These are phyloP conservation scores for Trichoderma oligosporum DNA, from an alignment of 2,329 filamentous ascomycete species.

Conservation along the genomic window DNA sequence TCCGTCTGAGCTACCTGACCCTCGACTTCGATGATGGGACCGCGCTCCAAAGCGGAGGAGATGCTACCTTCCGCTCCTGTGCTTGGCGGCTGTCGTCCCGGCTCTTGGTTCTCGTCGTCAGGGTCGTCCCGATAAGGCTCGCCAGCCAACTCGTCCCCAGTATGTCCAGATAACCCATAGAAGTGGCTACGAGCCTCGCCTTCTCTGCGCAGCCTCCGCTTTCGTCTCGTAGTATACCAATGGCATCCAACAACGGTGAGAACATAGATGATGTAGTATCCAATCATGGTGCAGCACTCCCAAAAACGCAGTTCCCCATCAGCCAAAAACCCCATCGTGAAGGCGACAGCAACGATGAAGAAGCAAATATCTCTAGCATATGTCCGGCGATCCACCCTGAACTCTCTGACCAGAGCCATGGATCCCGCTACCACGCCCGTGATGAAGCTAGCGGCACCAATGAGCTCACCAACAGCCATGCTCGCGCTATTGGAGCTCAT, in stretches of 20 bases:
- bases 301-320: slow-evolving; percentile 81
- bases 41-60: slow-evolving; percentile 43
- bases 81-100: slow-evolving; percentile 21
- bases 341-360: slow-evolving; percentile 81
- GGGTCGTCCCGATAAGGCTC: slow-evolving; percentile 63
- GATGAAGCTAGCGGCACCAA: slow-evolving; percentile 94
- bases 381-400: slow-evolving; percentile 82
- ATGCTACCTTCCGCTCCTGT: slow-evolving; percentile 32
- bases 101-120: slow-evolving; percentile 29
- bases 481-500: slow-evolving; percentile 98
- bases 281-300: slow-evolving; percentile 90
- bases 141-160: slow-evolving; percentile 50
- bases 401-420: slow-evolving; percentile 95
- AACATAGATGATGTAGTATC: slow-evolving; percentile 87
- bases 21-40: slow-evolving; percentile 47
- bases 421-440: slow-evolving; percentile 93
- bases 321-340: slow-evolving; percentile 81
- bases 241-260: slow-evolving; percentile 86
- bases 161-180: slow-evolving; percentile 51
- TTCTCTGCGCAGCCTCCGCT: slow-evolving; percentile 59
- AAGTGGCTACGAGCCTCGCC: slow-evolving; percentile 72
- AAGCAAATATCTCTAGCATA: slow-evolving; percentile 91
- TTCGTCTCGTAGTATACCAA: slow-evolving; percentile 69
- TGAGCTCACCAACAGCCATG: slow-evolving; percentile 89
- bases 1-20: slow-evolving; percentile 31